Conservation (phyloP, 73 alveolate species). For the Paramecium sonneborni region DNA sequence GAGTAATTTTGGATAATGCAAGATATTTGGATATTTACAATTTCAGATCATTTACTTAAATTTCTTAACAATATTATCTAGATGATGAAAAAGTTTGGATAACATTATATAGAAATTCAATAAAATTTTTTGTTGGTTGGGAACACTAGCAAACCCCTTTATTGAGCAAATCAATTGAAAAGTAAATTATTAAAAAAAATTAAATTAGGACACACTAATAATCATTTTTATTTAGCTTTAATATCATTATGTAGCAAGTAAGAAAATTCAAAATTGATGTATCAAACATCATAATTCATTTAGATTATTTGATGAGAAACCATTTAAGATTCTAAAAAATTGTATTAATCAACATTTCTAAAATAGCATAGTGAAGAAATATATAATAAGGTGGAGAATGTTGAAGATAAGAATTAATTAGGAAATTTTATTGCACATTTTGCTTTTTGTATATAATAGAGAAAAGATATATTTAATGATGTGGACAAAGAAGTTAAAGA, state of each 20-base stretch:
- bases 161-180: slow-evolving; percentile 1
- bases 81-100: slow-evolving; percentile 37
- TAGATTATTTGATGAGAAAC: slow-evolving; percentile 42
- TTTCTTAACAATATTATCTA: neutral
- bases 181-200: neutral
- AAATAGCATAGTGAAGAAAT: neutral
- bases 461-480: slow-evolving; percentile 20
- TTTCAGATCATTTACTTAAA: slow-evolving; percentile 16
- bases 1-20: neutral
- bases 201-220: neutral
- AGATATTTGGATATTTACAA: slow-evolving; percentile 48
- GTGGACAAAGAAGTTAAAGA: neutral
- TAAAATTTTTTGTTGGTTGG: neutral
- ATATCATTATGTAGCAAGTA: neutral
- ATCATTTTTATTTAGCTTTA: neutral
- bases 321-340: slow-evolving; percentile 30
- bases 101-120: neutral
- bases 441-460: neutral
- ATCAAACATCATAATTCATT: neutral
- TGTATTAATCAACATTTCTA: neutral
- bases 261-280: neutral
- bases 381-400: slow-evolving; percentile 7
- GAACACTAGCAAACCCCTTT: slow-evolving; percentile 43
- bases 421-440: neutral
- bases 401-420: neutral